Conservation (phyloP, 2,329 filamentous ascomycete genomes). For the Rhexocercosporidium sp. region DNA sequence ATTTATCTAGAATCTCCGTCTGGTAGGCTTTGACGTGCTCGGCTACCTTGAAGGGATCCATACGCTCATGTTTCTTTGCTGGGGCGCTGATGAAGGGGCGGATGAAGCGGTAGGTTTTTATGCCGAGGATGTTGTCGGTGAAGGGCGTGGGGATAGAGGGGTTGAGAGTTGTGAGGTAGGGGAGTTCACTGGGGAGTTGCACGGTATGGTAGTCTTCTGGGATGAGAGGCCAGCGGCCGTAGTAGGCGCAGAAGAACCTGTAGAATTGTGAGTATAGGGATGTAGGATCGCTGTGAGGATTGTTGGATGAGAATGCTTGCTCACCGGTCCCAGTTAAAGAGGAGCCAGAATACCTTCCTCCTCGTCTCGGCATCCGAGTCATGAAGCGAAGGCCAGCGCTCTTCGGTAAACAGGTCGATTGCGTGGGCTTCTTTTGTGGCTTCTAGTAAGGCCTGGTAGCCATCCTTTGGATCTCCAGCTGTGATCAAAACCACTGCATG, state of each 20-base stretch:
- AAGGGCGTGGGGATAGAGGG: not conserved
- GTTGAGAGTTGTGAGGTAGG: not conserved
- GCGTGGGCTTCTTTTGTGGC: not conserved
- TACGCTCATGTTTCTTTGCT: not conserved
- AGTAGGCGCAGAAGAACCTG: slow-evolving; percentile 1
- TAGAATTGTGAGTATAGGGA: not conserved
- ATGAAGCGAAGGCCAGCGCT: not conserved
- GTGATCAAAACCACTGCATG: not conserved
- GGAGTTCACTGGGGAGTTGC: not conserved
- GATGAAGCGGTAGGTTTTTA: slow-evolving; percentile 4
- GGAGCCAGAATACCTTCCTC: slow-evolving; percentile 5
- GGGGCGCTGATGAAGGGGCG: slow-evolving; percentile 2
- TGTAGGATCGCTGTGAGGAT: too few species aligned
- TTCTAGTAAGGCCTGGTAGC: not conserved
- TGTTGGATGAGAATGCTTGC: not conserved
- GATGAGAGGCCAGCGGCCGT: not conserved
- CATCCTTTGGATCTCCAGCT: not conserved
- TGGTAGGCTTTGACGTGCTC: not conserved
- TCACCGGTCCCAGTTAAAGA: not conserved
- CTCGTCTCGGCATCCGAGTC: not conserved
- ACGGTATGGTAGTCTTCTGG: not conserved
- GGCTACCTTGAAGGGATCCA: not conserved
- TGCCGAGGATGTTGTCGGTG: slow-evolving; percentile 2
- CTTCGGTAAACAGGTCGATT: not conserved
- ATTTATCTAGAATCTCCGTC: not conserved